Evolutionary conservation across 176 grass and related monocot genomes (phyloP), one percentile per base, ranked within the genome.

Genomic region (Poa pratensis): DNA sequence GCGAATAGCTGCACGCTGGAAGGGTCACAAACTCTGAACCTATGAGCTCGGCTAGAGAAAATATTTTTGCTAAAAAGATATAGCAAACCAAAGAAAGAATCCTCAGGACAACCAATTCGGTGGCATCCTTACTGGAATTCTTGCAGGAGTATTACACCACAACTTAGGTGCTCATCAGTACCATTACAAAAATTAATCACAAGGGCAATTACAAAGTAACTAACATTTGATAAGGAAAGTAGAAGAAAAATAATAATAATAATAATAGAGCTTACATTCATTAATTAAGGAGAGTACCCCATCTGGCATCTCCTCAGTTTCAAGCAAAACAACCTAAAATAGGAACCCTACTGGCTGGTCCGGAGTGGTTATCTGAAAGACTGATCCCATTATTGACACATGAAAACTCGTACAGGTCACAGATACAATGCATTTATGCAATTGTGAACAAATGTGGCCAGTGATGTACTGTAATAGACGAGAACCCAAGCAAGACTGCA

Each of bases 251-350:
- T 6, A 1, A 10, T 6, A 1, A 53, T 6, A 1, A 10, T 6
- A 1, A 45, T 59, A 61, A 16, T 27, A 32, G 46, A 32, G 5
- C 73, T 6, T 76, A 20, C 11, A 49, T 12, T 40, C 59, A 20
- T 80, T 28, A 23, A 42, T 17, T 24, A 39, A 46, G 45, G 45
- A 13, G 45, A 12, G 45, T 46, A 46, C 45, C 4, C 35, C 10
- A 16, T 12, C n/a, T 63, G 6, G 14, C n/a, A 48, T 48, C 39
- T 19, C 39, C 15, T 37, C 39, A 14, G 40, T 20, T 17, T 48
- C 55, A 63, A 64, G 39, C 77, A 63, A 45, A 63, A 63, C 57
- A n/a, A 62, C 53, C 55, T 60, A 62, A 42, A 26, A 16, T 61
- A 27, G 7, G 39, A 58, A 24, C 9, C 17, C 73, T 28, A 43